These are phyloP conservation scores for Dispira parvispora DNA, from an alignment of 192 early-diverging fungal species.

Conservation along the genomic window DNA sequence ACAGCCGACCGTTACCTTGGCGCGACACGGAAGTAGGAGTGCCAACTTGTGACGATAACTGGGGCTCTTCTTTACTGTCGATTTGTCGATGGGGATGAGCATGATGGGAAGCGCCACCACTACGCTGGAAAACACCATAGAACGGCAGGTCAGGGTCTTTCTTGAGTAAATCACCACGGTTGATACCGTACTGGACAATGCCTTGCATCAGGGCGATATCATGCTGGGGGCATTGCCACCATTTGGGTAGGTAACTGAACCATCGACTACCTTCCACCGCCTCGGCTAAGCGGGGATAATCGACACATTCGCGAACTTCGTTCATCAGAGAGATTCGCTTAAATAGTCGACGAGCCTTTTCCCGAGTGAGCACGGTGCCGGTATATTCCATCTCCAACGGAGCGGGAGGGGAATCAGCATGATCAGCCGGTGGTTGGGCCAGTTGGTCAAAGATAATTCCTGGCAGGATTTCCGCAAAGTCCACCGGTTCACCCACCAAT, in stretches of 20 bases:
- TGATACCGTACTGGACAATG: slow-evolving; percentile 50
- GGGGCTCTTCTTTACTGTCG: background rate
- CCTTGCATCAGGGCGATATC: slow-evolving; percentile 50
- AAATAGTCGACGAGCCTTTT: slow-evolving; percentile 3
- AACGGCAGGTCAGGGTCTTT: slow-evolving; percentile 38
- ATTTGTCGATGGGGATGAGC: background rate
- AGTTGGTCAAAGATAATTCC: background rate
- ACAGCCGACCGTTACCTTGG: background rate
- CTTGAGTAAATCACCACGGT: slow-evolving; percentile 46
- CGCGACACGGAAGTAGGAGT: background rate
- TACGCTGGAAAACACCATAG: slow-evolving; percentile 19
- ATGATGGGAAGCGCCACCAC: background rate
- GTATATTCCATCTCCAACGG: slow-evolving; percentile 6
- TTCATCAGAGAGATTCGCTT: slow-evolving; percentile 11
- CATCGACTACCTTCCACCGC: slow-evolving; percentile 27
- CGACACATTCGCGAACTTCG: slow-evolving; percentile 3
- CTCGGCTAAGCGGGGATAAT: slow-evolving; percentile 18
- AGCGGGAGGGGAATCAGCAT: slow-evolving; percentile 14
- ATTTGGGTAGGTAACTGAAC: slow-evolving; percentile 41
- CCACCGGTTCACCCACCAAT: slow-evolving; percentile 22
- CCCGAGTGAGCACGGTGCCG: slow-evolving; percentile 1
- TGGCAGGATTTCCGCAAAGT: slow-evolving; percentile 6
- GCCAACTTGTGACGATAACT: background rate
- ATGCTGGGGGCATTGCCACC: slow-evolving; percentile 53
- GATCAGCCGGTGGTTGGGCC: slow-evolving; percentile 3